Percentiles rank a stretch among this genome's conserved stretches.
phyloP scores from a whole-genome alignment of 768 basidiomycete genomes.

The Tulasnella sp. region DNA sequence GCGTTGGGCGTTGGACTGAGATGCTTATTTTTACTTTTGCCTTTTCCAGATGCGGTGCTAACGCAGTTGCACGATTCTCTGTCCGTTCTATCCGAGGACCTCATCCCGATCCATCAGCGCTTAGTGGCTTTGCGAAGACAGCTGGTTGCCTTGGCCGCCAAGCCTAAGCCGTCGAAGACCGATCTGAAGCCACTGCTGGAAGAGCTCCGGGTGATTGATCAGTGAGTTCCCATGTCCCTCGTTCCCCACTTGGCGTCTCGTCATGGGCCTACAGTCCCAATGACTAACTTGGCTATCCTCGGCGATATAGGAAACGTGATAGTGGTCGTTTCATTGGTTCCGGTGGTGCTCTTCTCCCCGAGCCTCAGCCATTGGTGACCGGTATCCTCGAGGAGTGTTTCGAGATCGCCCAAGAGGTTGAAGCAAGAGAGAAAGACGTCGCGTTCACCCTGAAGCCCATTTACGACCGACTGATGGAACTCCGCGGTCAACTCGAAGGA shows the following conservation, averaged over 20 bases:
- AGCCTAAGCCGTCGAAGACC: slow-evolving; percentile 75
- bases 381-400: slow-evolving; percentile 96
- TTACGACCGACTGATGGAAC: slow-evolving; percentile 82
- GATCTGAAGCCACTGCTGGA: slow-evolving; percentile 88
- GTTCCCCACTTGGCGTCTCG: neutral
- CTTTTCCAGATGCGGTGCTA: slow-evolving; percentile 63
- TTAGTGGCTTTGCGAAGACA: slow-evolving; percentile 84
- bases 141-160: slow-evolving; percentile 81
- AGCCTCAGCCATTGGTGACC: slow-evolving; percentile 85
- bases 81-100: slow-evolving; percentile 81
- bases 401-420: slow-evolving; percentile 92
- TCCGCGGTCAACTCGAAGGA: slow-evolving; percentile 84
- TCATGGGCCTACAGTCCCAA: neutral
- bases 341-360: slow-evolving; percentile 75
- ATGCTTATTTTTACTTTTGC: slow-evolving; percentile 5
- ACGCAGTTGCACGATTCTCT: slow-evolving; percentile 76
- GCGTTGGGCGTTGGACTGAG: slow-evolving; percentile 10
- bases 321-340: slow-evolving; percentile 95
- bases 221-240: slow-evolving; percentile 55
- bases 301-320: slow-evolving; percentile 66
- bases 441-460: slow-evolving; percentile 83
- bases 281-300: neutral
- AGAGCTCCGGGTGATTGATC: slow-evolving; percentile 92
- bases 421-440: slow-evolving; percentile 86
- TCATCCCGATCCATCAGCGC: slow-evolving; percentile 84